Evolutionary conservation across 441 rosid species (phyloP).

Genomic region (Populus hybrid): DNA sequence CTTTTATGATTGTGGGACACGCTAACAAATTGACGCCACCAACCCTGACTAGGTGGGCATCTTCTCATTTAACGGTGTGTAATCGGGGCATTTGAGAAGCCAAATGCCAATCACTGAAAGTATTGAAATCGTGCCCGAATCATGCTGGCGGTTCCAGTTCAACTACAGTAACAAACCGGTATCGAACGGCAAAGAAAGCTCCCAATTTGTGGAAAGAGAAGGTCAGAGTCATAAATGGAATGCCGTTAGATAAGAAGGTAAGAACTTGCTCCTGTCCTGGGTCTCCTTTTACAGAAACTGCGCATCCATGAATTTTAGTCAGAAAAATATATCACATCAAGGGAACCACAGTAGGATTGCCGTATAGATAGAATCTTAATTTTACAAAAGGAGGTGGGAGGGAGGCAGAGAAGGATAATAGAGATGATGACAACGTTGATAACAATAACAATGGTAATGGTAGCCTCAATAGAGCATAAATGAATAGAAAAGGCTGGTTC

Average conservation of each 20-base stretch:
- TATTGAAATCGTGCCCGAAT: slow-evolving; percentile 19
- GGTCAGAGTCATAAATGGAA: neutral
- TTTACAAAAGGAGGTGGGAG: neutral
- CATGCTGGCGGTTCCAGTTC: slow-evolving; percentile 7
- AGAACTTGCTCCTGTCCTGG: neutral
- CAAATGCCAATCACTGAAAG: slow-evolving; percentile 15
- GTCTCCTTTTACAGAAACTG: neutral
- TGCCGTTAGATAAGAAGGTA: neutral
- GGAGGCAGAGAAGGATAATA: neutral
- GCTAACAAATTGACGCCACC: slow-evolving; percentile 5
- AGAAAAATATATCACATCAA: neutral
- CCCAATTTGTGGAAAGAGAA: neutral
- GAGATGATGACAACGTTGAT: too few relatives aligned
- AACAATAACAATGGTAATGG: neutral
- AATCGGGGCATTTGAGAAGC: neutral
- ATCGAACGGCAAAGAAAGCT: neutral
- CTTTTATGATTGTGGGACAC: slow-evolving; percentile 23
- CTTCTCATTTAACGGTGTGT: neutral
- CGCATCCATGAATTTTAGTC: neutral
- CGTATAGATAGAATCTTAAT: neutral
- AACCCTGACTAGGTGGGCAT: slow-evolving; percentile 15
- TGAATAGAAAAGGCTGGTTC: neutral
- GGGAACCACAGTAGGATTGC: neutral
- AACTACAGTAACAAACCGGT: neutral
- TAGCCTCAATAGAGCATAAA: neutral